Evolutionary conservation across 208 protist genomes (phyloP).

Genomic region (Leptomonas pyrrhocoris): DNA sequence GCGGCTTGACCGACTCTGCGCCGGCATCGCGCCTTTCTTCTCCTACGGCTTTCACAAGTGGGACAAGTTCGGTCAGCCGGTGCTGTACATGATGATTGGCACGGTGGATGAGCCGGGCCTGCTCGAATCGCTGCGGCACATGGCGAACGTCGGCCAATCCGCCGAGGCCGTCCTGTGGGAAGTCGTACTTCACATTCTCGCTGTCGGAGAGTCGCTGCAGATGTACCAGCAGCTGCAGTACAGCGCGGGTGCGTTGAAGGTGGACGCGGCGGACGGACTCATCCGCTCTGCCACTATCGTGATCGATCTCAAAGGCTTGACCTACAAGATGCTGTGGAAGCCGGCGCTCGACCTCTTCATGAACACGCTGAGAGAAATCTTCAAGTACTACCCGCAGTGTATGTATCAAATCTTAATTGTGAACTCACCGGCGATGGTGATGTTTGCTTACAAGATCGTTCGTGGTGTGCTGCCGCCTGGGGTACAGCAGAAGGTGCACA

Average conservation of each 20-base stretch:
- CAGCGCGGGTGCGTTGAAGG: not conserved
- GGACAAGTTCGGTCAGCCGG: conserved; percentile 46
- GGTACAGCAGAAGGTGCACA: conserved; percentile 49
- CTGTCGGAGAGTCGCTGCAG: conserved; percentile 25
- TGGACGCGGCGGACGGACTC: conserved; percentile 30
- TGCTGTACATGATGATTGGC: conserved; percentile 47
- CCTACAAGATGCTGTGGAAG: conserved; percentile 70
- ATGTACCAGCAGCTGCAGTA: conserved; percentile 30
- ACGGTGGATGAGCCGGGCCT: conserved; percentile 30
- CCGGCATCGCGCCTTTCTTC: conserved; percentile 28
- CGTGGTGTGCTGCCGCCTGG: conserved; percentile 38
- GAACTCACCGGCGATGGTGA: conserved; percentile 61
- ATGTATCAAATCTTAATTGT: conserved; percentile 56
- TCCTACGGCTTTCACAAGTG: conserved; percentile 46
- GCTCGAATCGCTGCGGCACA: conserved; percentile 33
- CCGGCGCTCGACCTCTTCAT: conserved; percentile 63
- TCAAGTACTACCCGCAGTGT: conserved; percentile 50
- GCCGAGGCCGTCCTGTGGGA: conserved; percentile 27
- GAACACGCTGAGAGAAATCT: conserved; percentile 33
- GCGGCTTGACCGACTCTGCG: conserved; percentile 35
- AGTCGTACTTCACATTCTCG: conserved; percentile 12
- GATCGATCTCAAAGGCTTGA: conserved; percentile 49
- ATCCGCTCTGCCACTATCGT: conserved; percentile 49
- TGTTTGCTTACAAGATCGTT: conserved; percentile 65
- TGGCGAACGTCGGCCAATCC: conserved; percentile 14